These are phyloP conservation scores for Pelargonium australe DNA, from an alignment of 441 rosid species.

Conservation along the genomic window DNA sequence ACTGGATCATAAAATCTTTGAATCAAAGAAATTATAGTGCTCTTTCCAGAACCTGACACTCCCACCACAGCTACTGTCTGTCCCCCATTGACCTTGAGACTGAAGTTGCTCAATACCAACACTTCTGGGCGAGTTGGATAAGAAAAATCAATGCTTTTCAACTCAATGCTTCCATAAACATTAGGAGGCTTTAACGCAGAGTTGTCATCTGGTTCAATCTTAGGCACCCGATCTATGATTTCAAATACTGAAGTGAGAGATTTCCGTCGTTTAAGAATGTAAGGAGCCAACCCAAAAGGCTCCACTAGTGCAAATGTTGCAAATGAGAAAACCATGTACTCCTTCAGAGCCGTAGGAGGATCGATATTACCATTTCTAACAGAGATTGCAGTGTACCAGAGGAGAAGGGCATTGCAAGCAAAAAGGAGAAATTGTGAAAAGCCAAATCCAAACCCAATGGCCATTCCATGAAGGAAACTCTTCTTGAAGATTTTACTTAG, in stretches of 20 bases:
- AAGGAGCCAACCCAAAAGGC: slow-evolving; percentile 99
- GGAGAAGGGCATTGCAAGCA: slow-evolving; percentile 95
- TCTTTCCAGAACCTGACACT: slow-evolving; percentile 98
- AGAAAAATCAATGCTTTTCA: slow-evolving; percentile 86
- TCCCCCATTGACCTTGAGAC: slow-evolving; percentile 89
- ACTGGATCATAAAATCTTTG: slow-evolving; percentile 97
- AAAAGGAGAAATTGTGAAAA: slow-evolving; percentile 98
- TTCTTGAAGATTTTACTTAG: slow-evolving; percentile 67
- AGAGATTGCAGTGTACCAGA: slow-evolving; percentile 79
- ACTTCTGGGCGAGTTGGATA: slow-evolving; percentile 92
- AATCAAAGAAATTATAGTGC: slow-evolving; percentile 88
- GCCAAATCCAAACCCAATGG: slow-evolving; percentile 92
- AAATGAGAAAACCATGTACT: slow-evolving; percentile 94
- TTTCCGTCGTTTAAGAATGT: slow-evolving; percentile 87
- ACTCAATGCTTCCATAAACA: slow-evolving; percentile 93
- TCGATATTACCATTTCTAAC: slow-evolving; percentile 43
- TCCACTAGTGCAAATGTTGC: slow-evolving; percentile 97
- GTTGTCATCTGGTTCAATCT: slow-evolving; percentile 90
- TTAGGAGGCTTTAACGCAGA: slow-evolving; percentile 86
- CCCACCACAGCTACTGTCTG: slow-evolving; percentile 95
- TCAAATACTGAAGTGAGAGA: slow-evolving; percentile 92
- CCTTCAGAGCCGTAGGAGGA: slow-evolving; percentile 74
- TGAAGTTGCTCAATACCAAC: slow-evolving; percentile 89
- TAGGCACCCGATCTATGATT: slow-evolving; percentile 88
- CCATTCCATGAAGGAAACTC: slow-evolving; percentile 88